Evolutionary conservation across 495 filamentous ascomycete species (phyloP).

Genomic region (Podospora australis): DNA sequence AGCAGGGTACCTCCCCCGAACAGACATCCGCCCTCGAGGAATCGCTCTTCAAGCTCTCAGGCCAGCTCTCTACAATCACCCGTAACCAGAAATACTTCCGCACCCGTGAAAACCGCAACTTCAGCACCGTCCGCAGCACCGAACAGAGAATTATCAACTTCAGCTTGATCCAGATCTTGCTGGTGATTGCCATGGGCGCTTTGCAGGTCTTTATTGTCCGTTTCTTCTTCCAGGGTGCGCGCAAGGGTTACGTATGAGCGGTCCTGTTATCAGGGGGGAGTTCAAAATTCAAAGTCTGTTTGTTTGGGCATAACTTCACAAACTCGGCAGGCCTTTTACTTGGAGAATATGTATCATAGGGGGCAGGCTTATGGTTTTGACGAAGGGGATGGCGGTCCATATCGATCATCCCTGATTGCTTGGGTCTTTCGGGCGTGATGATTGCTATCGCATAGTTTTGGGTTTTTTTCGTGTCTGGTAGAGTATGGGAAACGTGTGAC

Average conservation of each 20-base stretch:
- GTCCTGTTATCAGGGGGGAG: neutral
- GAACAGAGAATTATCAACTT: conserved; percentile 96
- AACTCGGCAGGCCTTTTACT: conserved; percentile 19
- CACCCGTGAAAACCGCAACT: conserved; percentile 96
- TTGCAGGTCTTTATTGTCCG: conserved; percentile 96
- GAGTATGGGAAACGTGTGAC: conserved; percentile 1
- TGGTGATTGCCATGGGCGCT: conserved; percentile 95
- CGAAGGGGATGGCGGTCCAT: conserved; percentile 5
- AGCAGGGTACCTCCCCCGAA: conserved; percentile 85
- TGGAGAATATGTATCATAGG: conserved; percentile 18
- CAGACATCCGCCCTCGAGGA: conserved; percentile 90
- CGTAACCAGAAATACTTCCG: conserved; percentile 99
- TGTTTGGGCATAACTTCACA: conserved; percentile 21
- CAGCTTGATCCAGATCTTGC: conserved; percentile 79
- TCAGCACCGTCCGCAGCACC: conserved; percentile 94
- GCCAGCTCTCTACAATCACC: conserved; percentile 90
- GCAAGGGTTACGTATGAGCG: conserved; percentile 54
- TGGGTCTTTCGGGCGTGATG: conserved; percentile 9
- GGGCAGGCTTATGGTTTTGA: conserved; percentile 19
- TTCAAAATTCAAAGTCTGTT: conserved; percentile 6
- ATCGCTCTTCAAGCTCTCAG: conserved; percentile 90
- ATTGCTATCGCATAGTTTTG: conserved; percentile 3
- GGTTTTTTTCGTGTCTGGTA: neutral
- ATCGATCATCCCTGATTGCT: conserved; percentile 1
- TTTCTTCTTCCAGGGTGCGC: conserved; percentile 85